Percentiles rank a stretch among this genome's conserved stretches.
phyloP scores from a whole-genome alignment of 129 eudicot species.

The Chrysanthemum seticuspe region DNA sequence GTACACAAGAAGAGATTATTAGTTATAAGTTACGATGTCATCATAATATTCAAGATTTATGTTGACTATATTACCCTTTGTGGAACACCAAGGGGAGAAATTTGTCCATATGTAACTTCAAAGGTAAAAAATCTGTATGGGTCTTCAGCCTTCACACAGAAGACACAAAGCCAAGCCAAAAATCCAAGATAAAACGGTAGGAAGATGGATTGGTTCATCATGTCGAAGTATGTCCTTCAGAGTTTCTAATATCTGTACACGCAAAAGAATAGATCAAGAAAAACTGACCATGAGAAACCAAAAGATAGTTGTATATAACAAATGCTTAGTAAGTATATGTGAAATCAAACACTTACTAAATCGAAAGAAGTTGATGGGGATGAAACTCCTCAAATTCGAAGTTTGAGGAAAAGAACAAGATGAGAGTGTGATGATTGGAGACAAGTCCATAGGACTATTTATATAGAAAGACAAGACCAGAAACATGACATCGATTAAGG shows the following conservation, averaged over 20 bases:
- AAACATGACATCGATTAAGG: conserved; percentile 23
- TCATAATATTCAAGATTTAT: neutral
- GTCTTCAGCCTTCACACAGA: conserved; percentile 62
- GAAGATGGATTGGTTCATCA: conserved; percentile 40
- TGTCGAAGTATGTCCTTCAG: conserved; percentile 14
- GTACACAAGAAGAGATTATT: neutral
- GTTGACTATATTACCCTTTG: conserved; percentile 55
- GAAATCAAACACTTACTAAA: conserved; percentile 22
- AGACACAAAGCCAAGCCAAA: conserved; percentile 44
- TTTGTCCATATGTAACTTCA: conserved; percentile 58
- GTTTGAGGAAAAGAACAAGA: conserved; percentile 7
- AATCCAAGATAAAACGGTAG: conserved; percentile 46
- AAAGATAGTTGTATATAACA: neutral
- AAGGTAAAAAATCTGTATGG: conserved; percentile 60
- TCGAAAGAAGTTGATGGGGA: neutral
- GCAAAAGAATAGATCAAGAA: conserved; percentile 10
- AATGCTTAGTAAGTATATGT: conserved; percentile 4
- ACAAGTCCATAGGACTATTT: conserved; percentile 22
- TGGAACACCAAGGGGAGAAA: conserved; percentile 63
- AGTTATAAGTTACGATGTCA: neutral
- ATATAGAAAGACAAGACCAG: conserved; percentile 25
- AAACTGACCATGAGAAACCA: conserved; percentile 8
- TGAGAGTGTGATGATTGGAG: conserved; percentile 20
- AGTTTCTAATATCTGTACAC: conserved; percentile 22
- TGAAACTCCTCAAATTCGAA: neutral